These are phyloP conservation scores for Suillus lakei DNA, from an alignment of 768 basidiomycete genomes.

Conservation along the genomic window DNA sequence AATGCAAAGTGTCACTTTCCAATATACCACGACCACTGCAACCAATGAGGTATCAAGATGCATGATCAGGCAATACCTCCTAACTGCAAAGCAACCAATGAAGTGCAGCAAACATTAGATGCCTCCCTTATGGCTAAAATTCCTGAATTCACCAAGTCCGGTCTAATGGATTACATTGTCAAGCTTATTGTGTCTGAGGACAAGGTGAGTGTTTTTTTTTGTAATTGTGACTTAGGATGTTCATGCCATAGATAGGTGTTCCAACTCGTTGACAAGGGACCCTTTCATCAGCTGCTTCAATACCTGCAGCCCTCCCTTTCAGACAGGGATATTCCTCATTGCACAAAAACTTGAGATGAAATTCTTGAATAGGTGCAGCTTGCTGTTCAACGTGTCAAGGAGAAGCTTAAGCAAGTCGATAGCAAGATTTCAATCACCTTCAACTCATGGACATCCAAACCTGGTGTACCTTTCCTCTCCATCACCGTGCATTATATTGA, in stretches of 20 bases:
- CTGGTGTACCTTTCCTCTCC: conserved; percentile 19
- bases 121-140: not conserved
- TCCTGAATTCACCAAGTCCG: not conserved
- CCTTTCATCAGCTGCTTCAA: not conserved
- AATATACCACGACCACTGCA: not conserved
- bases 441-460: conserved; percentile 21
- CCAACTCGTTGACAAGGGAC: not conserved
- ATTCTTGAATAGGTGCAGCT: not conserved
- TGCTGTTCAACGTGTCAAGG: not conserved
- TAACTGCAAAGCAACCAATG: not conserved
- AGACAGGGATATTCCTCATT: not conserved
- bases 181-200: too few species aligned
- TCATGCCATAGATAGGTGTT: not conserved
- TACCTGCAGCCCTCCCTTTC: not conserved
- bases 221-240: not conserved
- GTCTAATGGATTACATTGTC: not conserved
- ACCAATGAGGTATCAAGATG: not conserved
- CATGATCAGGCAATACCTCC: not conserved
- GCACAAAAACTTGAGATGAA: not conserved
- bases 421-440: conserved; percentile 15
- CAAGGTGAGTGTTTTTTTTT: not conserved
- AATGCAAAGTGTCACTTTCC: not conserved
- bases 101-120: not conserved
- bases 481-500: too few species aligned
- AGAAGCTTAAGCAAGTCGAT: not conserved